phyloP scores from a whole-genome alignment of 345 rosid genomes.

The Eucalyptus decipiens region DNA sequence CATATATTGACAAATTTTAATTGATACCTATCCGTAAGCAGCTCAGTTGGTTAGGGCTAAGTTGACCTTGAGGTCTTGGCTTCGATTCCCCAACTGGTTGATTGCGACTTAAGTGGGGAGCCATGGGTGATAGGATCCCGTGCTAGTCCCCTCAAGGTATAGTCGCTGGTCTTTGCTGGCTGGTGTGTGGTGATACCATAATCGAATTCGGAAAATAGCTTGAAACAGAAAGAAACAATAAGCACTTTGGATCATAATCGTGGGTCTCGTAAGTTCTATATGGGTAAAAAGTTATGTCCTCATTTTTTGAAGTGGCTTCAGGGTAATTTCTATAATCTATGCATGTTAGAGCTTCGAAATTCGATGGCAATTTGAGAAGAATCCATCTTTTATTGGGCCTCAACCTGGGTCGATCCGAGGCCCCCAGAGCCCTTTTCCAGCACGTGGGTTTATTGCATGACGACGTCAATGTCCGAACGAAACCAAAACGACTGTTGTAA shows the following conservation, averaged over 20 bases:
- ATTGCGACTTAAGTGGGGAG: too few species aligned
- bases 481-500: not conserved
- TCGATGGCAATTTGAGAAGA: not conserved
- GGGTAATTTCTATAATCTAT: not conserved
- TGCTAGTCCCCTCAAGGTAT: too few species aligned
- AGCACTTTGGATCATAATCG: not conserved
- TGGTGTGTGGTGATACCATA: fast-evolving
- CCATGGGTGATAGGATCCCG: too few species aligned
- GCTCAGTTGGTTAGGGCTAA: too few species aligned
- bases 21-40: too few species aligned
- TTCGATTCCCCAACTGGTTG: too few species aligned
- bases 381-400: not conserved
- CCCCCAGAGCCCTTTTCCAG: not conserved
- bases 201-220: not conserved
- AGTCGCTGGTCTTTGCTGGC: too few species aligned
- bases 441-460: not conserved
- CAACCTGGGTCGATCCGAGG: not conserved
- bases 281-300: not conserved
- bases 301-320: not conserved
- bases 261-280: not conserved
- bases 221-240: not conserved
- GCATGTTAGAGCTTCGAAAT: not conserved
- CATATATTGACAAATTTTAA: not conserved
- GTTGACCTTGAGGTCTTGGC: too few species aligned
- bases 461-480: not conserved